Evolutionary conservation across 495 filamentous ascomycete species (phyloP).

Genomic region (Penicillium herquei): DNA sequence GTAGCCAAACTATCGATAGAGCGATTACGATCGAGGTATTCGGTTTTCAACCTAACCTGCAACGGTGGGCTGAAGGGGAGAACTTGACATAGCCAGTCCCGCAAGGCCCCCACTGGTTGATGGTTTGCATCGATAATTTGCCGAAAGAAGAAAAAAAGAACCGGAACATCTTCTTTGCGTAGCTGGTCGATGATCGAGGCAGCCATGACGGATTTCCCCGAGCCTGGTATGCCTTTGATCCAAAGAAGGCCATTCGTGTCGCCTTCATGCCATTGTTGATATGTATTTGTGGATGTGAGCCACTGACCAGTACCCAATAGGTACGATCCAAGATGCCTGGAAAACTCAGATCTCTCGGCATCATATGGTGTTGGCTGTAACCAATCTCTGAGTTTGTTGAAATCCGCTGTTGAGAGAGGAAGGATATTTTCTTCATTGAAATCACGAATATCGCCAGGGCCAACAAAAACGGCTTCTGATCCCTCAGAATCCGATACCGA

Average conservation of each 20-base stretch:
- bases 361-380: slow-evolving; percentile 20
- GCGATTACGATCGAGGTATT: not conserved
- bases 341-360: slow-evolving; percentile 12
- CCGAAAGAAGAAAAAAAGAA: slow-evolving; percentile 56
- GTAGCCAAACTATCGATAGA: not conserved
- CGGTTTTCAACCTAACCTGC: slow-evolving; percentile 25
- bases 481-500: too few relatives aligned
- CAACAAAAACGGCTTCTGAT: too few relatives aligned
- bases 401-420: slow-evolving; percentile 12
- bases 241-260: slow-evolving; percentile 10
- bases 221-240: slow-evolving; percentile 70
- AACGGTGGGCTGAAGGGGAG: slow-evolving; percentile 38
- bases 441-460: slow-evolving; percentile 8
- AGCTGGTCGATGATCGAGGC: slow-evolving; percentile 40
- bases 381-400: slow-evolving; percentile 12
- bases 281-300: slow-evolving; percentile 15
- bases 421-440: slow-evolving; percentile 18
- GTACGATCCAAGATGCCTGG: slow-evolving; percentile 9
- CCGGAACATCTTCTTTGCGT: slow-evolving; percentile 25
- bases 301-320: slow-evolving; percentile 13
- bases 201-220: slow-evolving; percentile 85
- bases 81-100: slow-evolving; percentile 47
- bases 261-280: slow-evolving; percentile 11
- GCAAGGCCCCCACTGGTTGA: slow-evolving; percentile 34
- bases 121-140: slow-evolving; percentile 52